Evolutionary conservation across 768 basidiomycete genomes (phyloP).

Genomic region (Boletus rubescentipes): DNA sequence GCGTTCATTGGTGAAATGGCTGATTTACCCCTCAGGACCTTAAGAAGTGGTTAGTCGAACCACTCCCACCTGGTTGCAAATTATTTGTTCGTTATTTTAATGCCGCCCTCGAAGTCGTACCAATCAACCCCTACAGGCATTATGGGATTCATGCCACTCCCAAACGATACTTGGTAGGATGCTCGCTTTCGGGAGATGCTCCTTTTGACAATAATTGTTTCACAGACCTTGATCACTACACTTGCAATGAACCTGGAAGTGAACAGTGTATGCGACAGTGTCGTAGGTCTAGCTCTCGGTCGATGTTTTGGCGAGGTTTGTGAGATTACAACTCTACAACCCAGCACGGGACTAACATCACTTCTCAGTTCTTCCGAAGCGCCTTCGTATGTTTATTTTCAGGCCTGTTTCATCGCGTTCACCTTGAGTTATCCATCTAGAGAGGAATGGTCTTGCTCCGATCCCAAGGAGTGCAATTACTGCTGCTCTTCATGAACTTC

Average conservation of each 20-base stretch:
- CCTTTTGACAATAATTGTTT: neutral
- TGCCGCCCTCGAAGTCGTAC: neutral
- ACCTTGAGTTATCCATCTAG: slow-evolving; percentile 3
- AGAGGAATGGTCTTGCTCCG: neutral
- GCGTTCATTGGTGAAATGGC: slow-evolving; percentile 37
- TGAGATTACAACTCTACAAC: neutral
- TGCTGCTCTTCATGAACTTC: neutral
- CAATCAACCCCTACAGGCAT: slow-evolving; percentile 15
- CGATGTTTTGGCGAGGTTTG: slow-evolving; percentile 14
- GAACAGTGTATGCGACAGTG: neutral
- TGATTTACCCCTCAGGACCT: slow-evolving; percentile 17
- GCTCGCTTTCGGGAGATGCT: neutral
- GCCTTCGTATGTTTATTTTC: slow-evolving; percentile 8
- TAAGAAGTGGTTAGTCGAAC: slow-evolving; percentile 22
- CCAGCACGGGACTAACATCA: neutral
- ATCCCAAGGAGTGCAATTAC: neutral
- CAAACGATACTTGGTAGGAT: slow-evolving; percentile 28
- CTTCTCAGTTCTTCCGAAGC: neutral
- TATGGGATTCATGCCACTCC: slow-evolving; percentile 33
- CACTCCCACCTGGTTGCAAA: slow-evolving; percentile 28
- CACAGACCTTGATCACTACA: slow-evolving; percentile 28
- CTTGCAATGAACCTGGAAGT: slow-evolving; percentile 22
- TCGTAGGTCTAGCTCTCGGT: neutral
- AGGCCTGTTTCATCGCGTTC: neutral
- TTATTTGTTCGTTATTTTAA: slow-evolving; percentile 24